Conservation (phyloP, 2,329 filamentous ascomycete species). For the Coleophoma crateriformis region DNA sequence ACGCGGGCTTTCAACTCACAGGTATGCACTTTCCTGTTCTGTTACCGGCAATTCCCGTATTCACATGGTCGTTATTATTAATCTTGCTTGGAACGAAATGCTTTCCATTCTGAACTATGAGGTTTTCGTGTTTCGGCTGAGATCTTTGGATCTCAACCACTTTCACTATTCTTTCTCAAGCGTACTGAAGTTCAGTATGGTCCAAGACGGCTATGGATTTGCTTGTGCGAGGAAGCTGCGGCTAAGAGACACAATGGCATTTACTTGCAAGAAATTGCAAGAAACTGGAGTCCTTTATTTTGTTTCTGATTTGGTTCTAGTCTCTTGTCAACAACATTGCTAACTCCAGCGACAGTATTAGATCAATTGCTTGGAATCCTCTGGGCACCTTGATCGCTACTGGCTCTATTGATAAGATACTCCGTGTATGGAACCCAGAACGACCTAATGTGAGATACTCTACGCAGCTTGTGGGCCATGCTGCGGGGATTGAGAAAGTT, state of each 20-base stretch:
- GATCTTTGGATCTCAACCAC: too few species aligned
- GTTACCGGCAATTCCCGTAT: too few species aligned
- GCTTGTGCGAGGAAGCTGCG: too few species aligned
- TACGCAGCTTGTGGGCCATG: slow-evolving; percentile 67
- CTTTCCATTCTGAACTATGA: not conserved
- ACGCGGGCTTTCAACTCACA: slow-evolving; percentile 48
- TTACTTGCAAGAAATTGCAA: too few species aligned
- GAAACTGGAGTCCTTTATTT: too few species aligned
- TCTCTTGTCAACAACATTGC: too few species aligned
- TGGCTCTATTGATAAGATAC: slow-evolving; percentile 62
- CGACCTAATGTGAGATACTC: slow-evolving; percentile 67
- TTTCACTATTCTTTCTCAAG: too few species aligned
- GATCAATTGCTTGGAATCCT: slow-evolving; percentile 85
- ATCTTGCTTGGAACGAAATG: not conserved
- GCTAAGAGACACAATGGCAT: too few species aligned
- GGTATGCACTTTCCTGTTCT: slow-evolving; percentile 36
- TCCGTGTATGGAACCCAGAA: slow-evolving; percentile 80
- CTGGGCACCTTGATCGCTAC: slow-evolving; percentile 80
- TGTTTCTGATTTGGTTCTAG: too few species aligned
- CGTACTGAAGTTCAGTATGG: too few species aligned
- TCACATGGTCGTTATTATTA: too few species aligned
- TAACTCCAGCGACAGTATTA: slow-evolving; percentile 44
- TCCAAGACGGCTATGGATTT: too few species aligned
- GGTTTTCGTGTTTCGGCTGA: not conserved
- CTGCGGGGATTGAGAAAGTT: slow-evolving; percentile 64